Evolutionary conservation across 2,329 filamentous ascomycete species (phyloP), one percentile per base, ranked within the genome.

Genomic region (Colletotrichum godetiae): DNA sequence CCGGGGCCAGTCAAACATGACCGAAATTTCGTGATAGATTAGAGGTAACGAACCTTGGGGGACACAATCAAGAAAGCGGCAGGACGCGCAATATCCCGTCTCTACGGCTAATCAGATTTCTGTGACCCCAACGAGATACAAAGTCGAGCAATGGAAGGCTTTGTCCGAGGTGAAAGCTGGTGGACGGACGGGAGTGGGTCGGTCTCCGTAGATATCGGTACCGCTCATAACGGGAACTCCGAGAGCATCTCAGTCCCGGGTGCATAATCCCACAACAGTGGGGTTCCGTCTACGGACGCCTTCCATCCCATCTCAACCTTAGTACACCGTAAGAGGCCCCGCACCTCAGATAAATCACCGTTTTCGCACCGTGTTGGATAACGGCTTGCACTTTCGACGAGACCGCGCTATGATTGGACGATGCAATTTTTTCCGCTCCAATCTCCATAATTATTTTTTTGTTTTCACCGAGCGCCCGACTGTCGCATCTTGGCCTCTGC

Each of bases 391-490:
- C 13, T 13, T 12, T 31, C 46, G 15, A 24, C 37, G 24, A 55
- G 10, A n/a, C 24, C 15, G n/a, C 15, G 1, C 55, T 27, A 5
- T 56, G 37, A 69, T 73, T 73, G 70, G 70, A 12, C 37, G 35
- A 29, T 46, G 33, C 31, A 55, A 46, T 57, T 60, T 73, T 73
- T 73, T 69, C 62, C 46, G 62, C 67, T 67, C 33, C 59, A 52
- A 55, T 49, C 56, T 62, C 71, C 67, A 74, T 57, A 69, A 74
- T 75, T 53, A 72, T 67, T 74, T 75, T 75, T 75, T 74, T 62
- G 67, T 72, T 72, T 72, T 70, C 66, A 69, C 53, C 42, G n/a
- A 59, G 24, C 29, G 12, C 22, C 57, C 33, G 53, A 58, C 31
- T 5, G 31, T 59, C 58, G 65, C 58, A 64, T 61, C 66, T 29